Conservation (phyloP, 176 grass and related monocot species). For the Oryza meyeriana region DNA sequence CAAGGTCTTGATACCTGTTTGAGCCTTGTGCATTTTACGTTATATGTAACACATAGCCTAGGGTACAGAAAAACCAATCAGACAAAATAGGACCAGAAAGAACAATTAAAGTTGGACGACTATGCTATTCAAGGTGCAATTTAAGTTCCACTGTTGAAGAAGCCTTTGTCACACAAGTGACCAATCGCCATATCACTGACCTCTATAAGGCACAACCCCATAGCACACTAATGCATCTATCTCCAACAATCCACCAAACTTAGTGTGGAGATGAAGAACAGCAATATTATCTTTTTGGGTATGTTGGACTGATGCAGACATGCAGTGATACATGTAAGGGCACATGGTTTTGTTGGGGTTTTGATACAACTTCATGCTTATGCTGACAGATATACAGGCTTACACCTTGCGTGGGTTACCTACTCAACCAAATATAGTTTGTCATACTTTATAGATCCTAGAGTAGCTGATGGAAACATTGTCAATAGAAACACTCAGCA, state of each 20-base stretch:
- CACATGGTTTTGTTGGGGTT: not conserved
- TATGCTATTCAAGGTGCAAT: not conserved
- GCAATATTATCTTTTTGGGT: not conserved
- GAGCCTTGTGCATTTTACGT: not conserved
- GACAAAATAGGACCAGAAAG: not conserved
- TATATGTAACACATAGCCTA: not conserved
- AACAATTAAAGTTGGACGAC: not conserved
- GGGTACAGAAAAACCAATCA: not conserved
- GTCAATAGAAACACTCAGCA: not conserved
- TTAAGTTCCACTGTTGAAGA: not conserved
- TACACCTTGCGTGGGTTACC: not conserved
- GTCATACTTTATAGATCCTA: not conserved
- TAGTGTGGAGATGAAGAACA: not conserved
- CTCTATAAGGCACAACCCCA: not conserved
- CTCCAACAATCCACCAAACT: not conserved
- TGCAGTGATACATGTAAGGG: not conserved
- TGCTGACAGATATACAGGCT: not conserved
- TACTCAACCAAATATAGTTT: not conserved
- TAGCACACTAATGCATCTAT: not conserved
- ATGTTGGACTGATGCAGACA: not conserved
- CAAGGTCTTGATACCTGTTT: not conserved
- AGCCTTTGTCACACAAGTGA: not conserved
- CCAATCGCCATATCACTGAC: not conserved
- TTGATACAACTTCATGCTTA: not conserved
- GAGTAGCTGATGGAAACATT: not conserved